Evolutionary conservation across 192 early-diverging fungal genomes (phyloP), one percentile per base, ranked within the genome.

Genomic region (Obelidium mucronatum): DNA sequence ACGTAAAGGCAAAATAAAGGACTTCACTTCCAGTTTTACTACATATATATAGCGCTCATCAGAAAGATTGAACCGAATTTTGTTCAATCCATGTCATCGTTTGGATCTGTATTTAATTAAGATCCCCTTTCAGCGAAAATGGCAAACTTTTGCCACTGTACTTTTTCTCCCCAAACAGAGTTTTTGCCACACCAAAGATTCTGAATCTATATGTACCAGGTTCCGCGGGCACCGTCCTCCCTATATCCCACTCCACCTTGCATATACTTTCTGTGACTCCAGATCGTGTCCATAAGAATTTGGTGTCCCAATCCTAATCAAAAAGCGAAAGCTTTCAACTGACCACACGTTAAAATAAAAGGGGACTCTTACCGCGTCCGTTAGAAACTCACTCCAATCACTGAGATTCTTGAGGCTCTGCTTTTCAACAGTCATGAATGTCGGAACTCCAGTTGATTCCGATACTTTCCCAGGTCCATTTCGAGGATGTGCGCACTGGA

Each of bases 401-500:
- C 31, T 37, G 13, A 13, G n/a, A n/a, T 44, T 60, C 6, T 48
- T 15, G 39, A 19, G 65, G 19, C 67, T 15, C 44, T 72, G 75
- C 53, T 67, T 60, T 62, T 86, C 85, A 1, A 86, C 80, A 24
- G 80, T 78, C 79, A 84, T 82, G 62, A 63, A 84, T 17, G 75
- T 73, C 2, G 56, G 61, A 19, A 52, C 69, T 4, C 73, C 73
- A 39, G 68, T 76, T 34, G 66, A 30, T 8, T 8, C 51, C 2
- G 51, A 66, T 19, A 36, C 58, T 17, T 76, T 40, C 6, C 55
- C 63, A 19, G 33, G 74, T 35, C 82, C 82, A 69, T 83, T 86
- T 1, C 85, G 65, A 4, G 85, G 85, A 76, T 86, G 85, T 11
- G 85, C 82, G 63, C 85, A 86, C 17, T 60, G 24, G 56, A 84